Base-by-base conservation (phyloP, 371 early-diverging fungal genomes). In the Mortierella sp. region DNA sequence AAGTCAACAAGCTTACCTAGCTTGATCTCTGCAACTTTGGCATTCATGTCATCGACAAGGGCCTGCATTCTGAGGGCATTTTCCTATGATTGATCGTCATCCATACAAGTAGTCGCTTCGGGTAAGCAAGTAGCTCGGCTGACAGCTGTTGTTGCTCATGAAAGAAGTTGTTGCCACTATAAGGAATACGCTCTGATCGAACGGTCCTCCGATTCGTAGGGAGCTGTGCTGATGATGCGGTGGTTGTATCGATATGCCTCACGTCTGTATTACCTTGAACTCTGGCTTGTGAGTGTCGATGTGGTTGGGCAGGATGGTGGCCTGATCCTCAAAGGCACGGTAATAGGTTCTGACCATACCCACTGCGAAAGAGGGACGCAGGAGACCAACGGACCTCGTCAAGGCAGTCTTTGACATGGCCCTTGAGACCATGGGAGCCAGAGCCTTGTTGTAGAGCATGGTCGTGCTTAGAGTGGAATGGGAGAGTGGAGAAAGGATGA, bases 31-130 rank as follows among this genome's bases (percentile, higher is more conserved):
- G 84, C 88, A 18, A 90, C 87, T 43, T 84, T 86, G 26, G 84
- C 74, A 46, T 91, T 88, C 58, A 97, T 88, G 61, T 96, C 90
- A 28, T 86, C 82, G 2, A 94, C 89, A 21, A 96, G 86, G 19
- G 60, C 66, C 38, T 89, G 86, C 96, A 96, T 95, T 59, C 87
- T 87, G 38, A 76, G 79, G 1, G 92, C 91, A 79, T 96, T 97
- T 76, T 96, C 96, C 91, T 94, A 81, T 42, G 46, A 28, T 31
- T 16, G 12, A n/a, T n/a, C n/a, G n/a, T n/a, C n/a, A n/a, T n/a
- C n/a, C n/a, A n/a, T n/a, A n/a, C n/a, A n/a, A n/a, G n/a, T n/a
- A n/a, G n/a, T n/a, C n/a, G n/a, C n/a, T n/a, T n/a, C n/a, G n/a
- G n/a, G n/a, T n/a, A n/a, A n/a, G n/a, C n/a, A n/a, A n/a, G n/a